Evolutionary conservation across 1,284 basidiomycete species (phyloP), one percentile per base, ranked within the genome.

Genomic region (Irpex sp.): DNA sequence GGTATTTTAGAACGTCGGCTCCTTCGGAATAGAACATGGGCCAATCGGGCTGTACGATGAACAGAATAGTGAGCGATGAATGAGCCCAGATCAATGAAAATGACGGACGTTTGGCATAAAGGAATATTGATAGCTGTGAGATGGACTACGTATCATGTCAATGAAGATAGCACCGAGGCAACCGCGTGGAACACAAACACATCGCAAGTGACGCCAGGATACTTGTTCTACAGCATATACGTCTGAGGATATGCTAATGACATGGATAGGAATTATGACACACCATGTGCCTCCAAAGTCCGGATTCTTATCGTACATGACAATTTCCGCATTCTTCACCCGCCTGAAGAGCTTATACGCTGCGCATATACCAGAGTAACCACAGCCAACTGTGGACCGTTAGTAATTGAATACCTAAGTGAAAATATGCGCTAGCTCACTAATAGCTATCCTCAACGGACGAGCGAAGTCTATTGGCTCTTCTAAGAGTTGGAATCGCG

Each of bases 221-320:
- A 61, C 8, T 26, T 50, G 33, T 49, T 61, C 21, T 56, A 50
- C 7, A 61, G 19, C 59, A 36, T 61, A n/a, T 6, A 26, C 15
- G 31, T 17, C 21, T 15, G 17, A 19, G 31, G 53, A 17, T 47
- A 47, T 15, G 15, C 17, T 15, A 15, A 47, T 47, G 43, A 15
- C 15, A 15, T 47, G 15, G 7, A 13, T 15, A 19, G 46, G 78
- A 55, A 63, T 71, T 47, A 75, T 76, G 31, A 68, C 65, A 46
- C 59, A 75, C 85, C 85, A 87, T 1, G 84, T 81, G 3, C 86
- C 86, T 17, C 86, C 86, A 31, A 88, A 73, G 1, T 80, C 82
- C 7, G 76, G 73, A 63, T 82, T 80, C 61, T 82, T 82, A 54
- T 88, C 85, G 68, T 85, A 87, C 13, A 87, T 80, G 1, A 77